Percentiles rank a stretch among this genome's conserved stretches.
Conservation (phyloP, 306 rosid species). For the Cucurbita moschata region DNA sequence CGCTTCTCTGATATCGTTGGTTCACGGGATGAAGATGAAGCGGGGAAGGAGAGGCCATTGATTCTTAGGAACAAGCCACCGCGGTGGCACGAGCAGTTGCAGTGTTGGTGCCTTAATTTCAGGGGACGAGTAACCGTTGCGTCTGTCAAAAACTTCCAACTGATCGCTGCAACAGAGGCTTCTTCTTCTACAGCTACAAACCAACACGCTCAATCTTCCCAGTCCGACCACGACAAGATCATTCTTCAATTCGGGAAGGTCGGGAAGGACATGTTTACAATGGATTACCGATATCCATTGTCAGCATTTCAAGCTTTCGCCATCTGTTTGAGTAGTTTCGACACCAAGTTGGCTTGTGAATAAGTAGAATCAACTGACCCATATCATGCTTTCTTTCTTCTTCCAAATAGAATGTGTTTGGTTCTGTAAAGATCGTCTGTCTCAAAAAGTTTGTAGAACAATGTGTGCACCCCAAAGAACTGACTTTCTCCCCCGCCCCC, state of each 20-base stretch:
- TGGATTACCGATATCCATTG: constrained; percentile 74
- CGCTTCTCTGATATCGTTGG: constrained; percentile 58
- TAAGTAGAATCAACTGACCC: constrained; percentile 10
- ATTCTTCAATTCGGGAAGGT: constrained; percentile 82
- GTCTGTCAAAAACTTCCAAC: constrained; percentile 74
- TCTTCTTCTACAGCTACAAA: constrained; percentile 25
- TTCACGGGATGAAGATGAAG: constrained; percentile 31
- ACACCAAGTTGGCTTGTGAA: constrained; percentile 89
- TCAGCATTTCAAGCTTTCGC: constrained; percentile 91
- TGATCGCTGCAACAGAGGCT: constrained; percentile 60
- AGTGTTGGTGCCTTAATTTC: constrained; percentile 87
- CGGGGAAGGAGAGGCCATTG: constrained; percentile 45
- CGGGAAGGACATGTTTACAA: constrained; percentile 81
- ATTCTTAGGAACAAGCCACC: constrained; percentile 84
- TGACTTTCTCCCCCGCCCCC: not conserved
- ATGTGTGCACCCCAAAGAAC: not conserved
- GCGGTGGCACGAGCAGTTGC: constrained; percentile 78
- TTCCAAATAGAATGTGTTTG: not conserved
- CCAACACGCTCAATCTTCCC: constrained; percentile 51
- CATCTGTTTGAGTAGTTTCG: constrained; percentile 75
- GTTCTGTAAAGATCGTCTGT: not conserved
- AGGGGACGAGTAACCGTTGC: constrained; percentile 78
- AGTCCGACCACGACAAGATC: constrained; percentile 57
- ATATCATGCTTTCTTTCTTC: not conserved
- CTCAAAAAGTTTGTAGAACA: not conserved